Conservation (phyloP, 1,284 basidiomycete species). For the Apiotrichum siamense region DNA sequence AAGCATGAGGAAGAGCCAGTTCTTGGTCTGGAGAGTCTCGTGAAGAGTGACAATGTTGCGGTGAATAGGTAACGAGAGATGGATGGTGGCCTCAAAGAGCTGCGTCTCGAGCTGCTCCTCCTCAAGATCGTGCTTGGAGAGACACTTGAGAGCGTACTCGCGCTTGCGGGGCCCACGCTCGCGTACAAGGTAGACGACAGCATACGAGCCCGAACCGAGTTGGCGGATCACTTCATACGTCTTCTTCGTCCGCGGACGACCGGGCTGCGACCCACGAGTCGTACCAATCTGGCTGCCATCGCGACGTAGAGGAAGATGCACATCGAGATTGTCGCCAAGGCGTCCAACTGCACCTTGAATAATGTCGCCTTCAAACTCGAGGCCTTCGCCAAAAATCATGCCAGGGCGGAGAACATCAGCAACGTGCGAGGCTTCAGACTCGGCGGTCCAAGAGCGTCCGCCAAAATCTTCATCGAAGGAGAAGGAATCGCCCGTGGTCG, state of each 20-base stretch:
- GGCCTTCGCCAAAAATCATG: constrained; percentile 44
- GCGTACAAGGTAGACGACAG: constrained; percentile 85
- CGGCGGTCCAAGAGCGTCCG: constrained; percentile 16
- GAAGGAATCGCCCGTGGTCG: constrained; percentile 3
- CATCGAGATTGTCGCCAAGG: constrained; percentile 18
- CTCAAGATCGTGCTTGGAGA: constrained; percentile 87
- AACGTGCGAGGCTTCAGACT: constrained; percentile 19
- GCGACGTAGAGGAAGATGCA: constrained; percentile 32
- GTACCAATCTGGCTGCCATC: constrained; percentile 38
- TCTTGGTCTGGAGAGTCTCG: constrained; percentile 73
- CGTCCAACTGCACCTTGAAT: constrained; percentile 40
- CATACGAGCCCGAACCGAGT: constrained; percentile 83
- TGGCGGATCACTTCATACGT: constrained; percentile 72
- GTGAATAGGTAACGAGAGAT: constrained; percentile 85
- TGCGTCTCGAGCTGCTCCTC: constrained; percentile 78
- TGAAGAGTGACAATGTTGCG: constrained; percentile 94
- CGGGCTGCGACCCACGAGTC: constrained; percentile 4
- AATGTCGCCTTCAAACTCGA: constrained; percentile 42
- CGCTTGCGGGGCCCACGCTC: constrained; percentile 77
- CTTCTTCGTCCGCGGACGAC: constrained; percentile 24
- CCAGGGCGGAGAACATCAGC: constrained; percentile 34
- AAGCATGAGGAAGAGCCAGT: constrained; percentile 72
- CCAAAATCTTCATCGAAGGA: constrained; percentile 21
- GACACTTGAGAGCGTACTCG: constrained; percentile 88
- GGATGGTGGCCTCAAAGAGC: constrained; percentile 88